A percentile compares a stretch with the other conserved stretches of the same genome.
phyloP scores from a whole-genome alignment of 192 early-diverging fungal species.

The Umbelopsis vinacea region DNA sequence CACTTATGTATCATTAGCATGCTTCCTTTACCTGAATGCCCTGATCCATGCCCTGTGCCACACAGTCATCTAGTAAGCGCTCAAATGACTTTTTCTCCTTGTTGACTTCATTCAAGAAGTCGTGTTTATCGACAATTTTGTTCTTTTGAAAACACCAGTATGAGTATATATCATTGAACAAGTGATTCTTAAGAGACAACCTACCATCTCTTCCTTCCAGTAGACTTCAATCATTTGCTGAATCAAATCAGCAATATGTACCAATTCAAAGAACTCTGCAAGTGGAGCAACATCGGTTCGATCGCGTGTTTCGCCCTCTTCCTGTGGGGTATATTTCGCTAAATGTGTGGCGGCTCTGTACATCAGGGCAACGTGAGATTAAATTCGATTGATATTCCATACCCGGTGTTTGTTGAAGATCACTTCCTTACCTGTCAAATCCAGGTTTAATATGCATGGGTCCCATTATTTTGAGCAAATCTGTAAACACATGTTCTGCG shows the following conservation, averaged over 20 bases:
- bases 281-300: slow-evolving; percentile 61
- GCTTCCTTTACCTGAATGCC: slow-evolving; percentile 65
- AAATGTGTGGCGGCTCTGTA: slow-evolving; percentile 53
- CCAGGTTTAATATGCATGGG: slow-evolving; percentile 75
- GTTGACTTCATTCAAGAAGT: slow-evolving; percentile 90
- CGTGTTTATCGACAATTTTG: slow-evolving; percentile 83
- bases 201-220: slow-evolving; percentile 85
- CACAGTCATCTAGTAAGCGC: slow-evolving; percentile 83
- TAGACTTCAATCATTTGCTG: slow-evolving; percentile 96
- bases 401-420: too few relatives aligned
- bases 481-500: slow-evolving; percentile 80
- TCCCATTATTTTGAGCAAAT: slow-evolving; percentile 73
- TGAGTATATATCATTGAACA: background rate
- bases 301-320: slow-evolving; percentile 35
- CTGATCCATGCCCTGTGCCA: slow-evolving; percentile 92
- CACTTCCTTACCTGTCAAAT: slow-evolving; percentile 48
- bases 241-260: slow-evolving; percentile 91
- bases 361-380: background rate
- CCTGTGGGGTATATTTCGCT: slow-evolving; percentile 46
- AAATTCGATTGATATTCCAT: too few relatives aligned
- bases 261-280: slow-evolving; percentile 89
- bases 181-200: background rate
- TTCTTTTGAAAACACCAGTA: slow-evolving; percentile 32
- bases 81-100: slow-evolving; percentile 94
- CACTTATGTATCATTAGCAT: background rate